Evolutionary conservation across 1,284 basidiomycete genomes (phyloP), one percentile per base, ranked within the genome.

Genomic region (Moniliella sp.): DNA sequence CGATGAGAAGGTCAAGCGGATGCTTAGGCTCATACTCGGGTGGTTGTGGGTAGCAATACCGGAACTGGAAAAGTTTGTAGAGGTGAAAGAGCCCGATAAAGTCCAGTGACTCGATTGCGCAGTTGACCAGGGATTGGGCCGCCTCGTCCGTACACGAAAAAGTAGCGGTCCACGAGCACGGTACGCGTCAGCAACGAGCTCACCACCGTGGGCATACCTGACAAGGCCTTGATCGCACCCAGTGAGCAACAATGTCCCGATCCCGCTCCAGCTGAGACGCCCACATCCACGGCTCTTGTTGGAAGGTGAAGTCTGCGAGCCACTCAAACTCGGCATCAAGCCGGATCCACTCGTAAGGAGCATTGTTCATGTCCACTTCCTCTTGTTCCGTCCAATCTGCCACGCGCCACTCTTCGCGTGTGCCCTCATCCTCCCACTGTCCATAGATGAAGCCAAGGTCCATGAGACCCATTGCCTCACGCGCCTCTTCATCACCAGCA

Each of bases 281-380:
- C 88, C 88, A 99, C 78, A 93, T 94, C 63, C 84, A 93, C 57
- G 91, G 84, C 32, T 81, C 80, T 64, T 97, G 88, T 36, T 86
- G 78, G 48, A 94, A 93, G 39, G 76, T 75, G 43, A 94, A 73
- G 28, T 70, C 70, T 12, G 82, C 78, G 37, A 97, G 78, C 91
- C 91, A 99, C 64, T 97, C 88, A 62, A 91, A 88, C 58, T 99
- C 91, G 12, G 91, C 83, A 58, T 99, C 91, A 67, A 97, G 81
- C 38, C 91, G 70, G 44, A 99, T 97, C 91, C 91, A 99, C 63
- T 99, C 91, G 64, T 94, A 97, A 1, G 84, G 26, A 78, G 81
- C 39, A 75, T 46, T 46, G 2, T 50, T 75, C 81, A 94, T 93
- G 28, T 71, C 69, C 39, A 75, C 73, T 55, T 93, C 88, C 43